These are phyloP conservation scores for Viola odorata DNA, from an alignment of 345 rosid genomes.

Conservation along the genomic window DNA sequence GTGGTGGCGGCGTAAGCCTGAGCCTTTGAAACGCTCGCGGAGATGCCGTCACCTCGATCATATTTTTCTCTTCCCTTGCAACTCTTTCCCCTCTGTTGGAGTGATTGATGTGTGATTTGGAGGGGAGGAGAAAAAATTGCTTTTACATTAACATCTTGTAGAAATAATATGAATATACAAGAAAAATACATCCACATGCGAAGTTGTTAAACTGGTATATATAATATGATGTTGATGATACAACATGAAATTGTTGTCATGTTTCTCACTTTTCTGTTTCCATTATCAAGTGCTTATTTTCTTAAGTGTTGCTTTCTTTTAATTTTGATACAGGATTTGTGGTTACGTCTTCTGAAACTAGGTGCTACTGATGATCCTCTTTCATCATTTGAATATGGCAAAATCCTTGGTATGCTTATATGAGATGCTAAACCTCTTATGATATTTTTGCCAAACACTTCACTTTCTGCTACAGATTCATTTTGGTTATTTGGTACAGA, in stretches of 20 bases:
- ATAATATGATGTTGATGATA: neutral
- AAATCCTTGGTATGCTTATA: conserved; percentile 71
- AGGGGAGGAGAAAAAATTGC: too few relatives aligned
- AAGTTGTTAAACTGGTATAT: neutral
- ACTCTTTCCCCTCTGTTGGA: too few relatives aligned
- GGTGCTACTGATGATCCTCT: conserved; percentile 94
- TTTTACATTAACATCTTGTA: too few relatives aligned
- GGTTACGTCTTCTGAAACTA: conserved; percentile 88
- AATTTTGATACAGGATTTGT: conserved; percentile 55
- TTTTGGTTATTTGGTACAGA: conserved; percentile 4
- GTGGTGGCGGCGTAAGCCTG: too few relatives aligned
- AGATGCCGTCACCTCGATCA: too few relatives aligned
- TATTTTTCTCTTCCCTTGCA: too few relatives aligned
- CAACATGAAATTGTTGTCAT: neutral
- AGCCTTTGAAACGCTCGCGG: too few relatives aligned
- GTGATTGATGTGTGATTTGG: too few relatives aligned
- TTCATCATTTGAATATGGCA: conserved; percentile 98
- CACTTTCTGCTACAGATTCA: conserved; percentile 10
- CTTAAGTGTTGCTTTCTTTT: neutral
- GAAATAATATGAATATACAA: neutral
- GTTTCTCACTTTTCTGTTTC: neutral
- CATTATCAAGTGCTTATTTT: neutral
- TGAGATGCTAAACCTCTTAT: conserved; percentile 4
- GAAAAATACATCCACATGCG: too few relatives aligned
- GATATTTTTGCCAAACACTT: conserved; percentile 14